Conservation (phyloP, 108 stramenopile species). For the Pseudonitzschia delicatissima region DNA sequence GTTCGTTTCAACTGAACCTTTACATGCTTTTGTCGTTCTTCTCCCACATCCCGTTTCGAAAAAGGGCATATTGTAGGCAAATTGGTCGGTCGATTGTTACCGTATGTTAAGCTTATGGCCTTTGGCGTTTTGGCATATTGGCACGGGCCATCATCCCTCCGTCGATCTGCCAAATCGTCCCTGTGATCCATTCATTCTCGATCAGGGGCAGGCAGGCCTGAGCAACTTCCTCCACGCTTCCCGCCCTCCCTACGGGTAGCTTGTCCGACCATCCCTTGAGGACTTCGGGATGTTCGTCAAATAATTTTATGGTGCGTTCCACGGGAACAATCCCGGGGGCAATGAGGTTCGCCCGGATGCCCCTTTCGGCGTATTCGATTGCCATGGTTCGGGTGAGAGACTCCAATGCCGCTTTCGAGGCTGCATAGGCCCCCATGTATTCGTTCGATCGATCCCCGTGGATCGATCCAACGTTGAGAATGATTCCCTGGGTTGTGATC, state of each 20-base stretch:
- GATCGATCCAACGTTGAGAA: constrained; percentile 61
- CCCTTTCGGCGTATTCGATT: constrained; percentile 45
- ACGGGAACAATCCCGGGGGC: constrained; percentile 66
- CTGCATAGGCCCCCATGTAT: constrained; percentile 62
- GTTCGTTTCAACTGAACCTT: no score
- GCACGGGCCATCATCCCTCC: constrained; percentile 62
- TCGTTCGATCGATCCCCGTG: constrained; percentile 54
- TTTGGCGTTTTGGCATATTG: constrained; percentile 50
- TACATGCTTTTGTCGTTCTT: no score
- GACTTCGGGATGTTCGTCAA: constrained; percentile 25
- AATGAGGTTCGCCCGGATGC: constrained; percentile 53
- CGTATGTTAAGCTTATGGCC: no score
- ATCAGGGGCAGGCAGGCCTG: constrained; percentile 45
- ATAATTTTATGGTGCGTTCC: constrained; percentile 45
- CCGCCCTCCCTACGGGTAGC: constrained; percentile 40
- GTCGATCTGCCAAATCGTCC: constrained; percentile 56
- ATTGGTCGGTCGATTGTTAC: no score
- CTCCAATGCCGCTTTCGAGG: constrained; percentile 57
- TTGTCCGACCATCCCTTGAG: constrained; percentile 46
- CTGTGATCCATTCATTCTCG: constrained; percentile 63
- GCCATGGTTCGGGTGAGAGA: constrained; percentile 47
- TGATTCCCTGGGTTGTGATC: constrained; percentile 22
- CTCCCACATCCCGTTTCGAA: no score
- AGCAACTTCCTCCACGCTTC: constrained; percentile 56
- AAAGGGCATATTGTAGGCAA: no score